Evolutionary conservation across 176 grass and related monocot species (phyloP).

Genomic region (Zea luxurians): DNA sequence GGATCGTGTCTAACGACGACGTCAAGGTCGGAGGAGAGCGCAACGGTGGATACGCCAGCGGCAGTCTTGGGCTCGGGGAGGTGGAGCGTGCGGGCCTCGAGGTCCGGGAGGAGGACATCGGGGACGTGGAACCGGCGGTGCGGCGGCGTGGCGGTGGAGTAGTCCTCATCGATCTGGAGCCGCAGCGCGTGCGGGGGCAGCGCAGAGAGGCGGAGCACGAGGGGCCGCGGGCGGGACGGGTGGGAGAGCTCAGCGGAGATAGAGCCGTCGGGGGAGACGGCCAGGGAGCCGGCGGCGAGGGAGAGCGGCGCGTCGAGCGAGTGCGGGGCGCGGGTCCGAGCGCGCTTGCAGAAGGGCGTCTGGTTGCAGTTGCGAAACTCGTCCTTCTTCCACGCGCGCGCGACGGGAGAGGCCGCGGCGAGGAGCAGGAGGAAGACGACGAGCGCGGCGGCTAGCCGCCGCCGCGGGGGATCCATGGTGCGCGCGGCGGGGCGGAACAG

Average conservation of each 20-base stretch:
- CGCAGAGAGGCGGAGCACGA: constrained; percentile 77
- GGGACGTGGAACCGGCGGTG: constrained; percentile 78
- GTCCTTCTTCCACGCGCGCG: constrained; percentile 85
- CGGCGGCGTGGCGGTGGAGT: constrained; percentile 41
- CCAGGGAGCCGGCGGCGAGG: constrained; percentile 47
- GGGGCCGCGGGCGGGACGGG: constrained; percentile 44
- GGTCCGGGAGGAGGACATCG: constrained; percentile 69
- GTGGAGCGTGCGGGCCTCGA: constrained; percentile 58
- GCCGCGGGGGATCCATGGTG: constrained; percentile 46
- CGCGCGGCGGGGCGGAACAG: neutral
- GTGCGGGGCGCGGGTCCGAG: constrained; percentile 59
- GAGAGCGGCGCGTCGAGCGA: constrained; percentile 60
- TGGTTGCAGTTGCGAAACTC: constrained; percentile 91
- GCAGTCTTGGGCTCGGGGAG: constrained; percentile 47
- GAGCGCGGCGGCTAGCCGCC: constrained; percentile 23
- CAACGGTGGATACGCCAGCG: constrained; percentile 54
- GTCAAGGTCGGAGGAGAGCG: constrained; percentile 64
- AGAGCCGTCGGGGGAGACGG: constrained; percentile 52
- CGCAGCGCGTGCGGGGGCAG: constrained; percentile 58
- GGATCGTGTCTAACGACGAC: constrained; percentile 67
- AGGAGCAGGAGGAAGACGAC: constrained; percentile 26
- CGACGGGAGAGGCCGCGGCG: constrained; percentile 18
- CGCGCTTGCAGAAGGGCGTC: constrained; percentile 95
- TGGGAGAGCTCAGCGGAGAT: constrained; percentile 59
- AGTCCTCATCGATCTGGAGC: constrained; percentile 89